Conservation (phyloP, 2,329 filamentous ascomycete genomes). For the Calonectria hawksworthii region DNA sequence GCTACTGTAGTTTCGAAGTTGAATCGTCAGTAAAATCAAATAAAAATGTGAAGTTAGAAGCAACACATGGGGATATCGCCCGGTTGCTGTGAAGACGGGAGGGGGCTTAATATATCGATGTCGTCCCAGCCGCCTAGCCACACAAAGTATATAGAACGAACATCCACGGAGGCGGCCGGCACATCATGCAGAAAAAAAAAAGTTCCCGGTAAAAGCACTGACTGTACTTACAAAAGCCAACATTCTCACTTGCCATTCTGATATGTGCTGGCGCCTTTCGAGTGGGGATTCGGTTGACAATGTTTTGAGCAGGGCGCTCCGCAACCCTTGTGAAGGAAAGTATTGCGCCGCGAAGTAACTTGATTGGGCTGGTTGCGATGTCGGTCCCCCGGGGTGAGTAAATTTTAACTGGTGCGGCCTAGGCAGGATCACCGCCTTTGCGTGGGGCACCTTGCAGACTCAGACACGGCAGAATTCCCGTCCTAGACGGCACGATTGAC, state of each 20-base stretch:
- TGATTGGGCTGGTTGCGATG: constrained; percentile 44
- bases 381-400: constrained; percentile 26
- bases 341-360: constrained; percentile 30
- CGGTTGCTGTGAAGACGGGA: not conserved
- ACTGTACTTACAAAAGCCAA: constrained; percentile 43
- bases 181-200: constrained; percentile 19
- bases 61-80: not conserved
- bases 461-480: constrained; percentile 33
- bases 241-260: constrained; percentile 47
- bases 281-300: constrained; percentile 44
- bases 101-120: not conserved
- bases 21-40: constrained; percentile 66
- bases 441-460: not conserved
- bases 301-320: constrained; percentile 33
- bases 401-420: constrained; percentile 4
- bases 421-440: constrained; percentile 39
- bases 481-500: not conserved
- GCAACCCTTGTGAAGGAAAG: constrained; percentile 36
- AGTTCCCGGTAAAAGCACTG: constrained; percentile 22
- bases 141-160: constrained; percentile 26
- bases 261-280: constrained; percentile 41
- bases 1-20: constrained; percentile 52
- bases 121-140: not conserved
- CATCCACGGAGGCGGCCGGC: not conserved
- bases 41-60: not conserved